These are phyloP conservation scores for Simplicillium sp. DNA, from an alignment of 2,329 filamentous ascomycete species.

Conservation along the genomic window DNA sequence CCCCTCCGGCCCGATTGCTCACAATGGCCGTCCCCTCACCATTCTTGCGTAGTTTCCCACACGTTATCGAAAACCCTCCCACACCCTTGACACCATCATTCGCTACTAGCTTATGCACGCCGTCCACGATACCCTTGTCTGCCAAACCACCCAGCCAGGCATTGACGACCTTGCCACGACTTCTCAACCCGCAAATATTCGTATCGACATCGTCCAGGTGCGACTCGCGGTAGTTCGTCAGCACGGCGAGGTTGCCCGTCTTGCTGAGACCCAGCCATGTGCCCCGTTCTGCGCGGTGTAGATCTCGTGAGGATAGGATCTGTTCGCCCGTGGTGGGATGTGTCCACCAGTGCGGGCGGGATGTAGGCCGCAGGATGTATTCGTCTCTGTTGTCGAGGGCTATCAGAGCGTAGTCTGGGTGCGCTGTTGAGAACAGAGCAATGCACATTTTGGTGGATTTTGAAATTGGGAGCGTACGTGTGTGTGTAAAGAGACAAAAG, in stretches of 20 bases:
- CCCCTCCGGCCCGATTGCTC: conserved; percentile 47
- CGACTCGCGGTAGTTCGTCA: conserved; percentile 58
- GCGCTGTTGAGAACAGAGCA: conserved; percentile 63
- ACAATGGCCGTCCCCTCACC: conserved; percentile 49
- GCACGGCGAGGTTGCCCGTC: conserved; percentile 49
- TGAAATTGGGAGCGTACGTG: not conserved
- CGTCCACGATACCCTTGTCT: conserved; percentile 36
- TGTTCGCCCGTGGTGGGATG: conserved; percentile 29
- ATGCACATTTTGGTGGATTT: conserved; percentile 61
- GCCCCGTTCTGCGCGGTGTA: conserved; percentile 51
- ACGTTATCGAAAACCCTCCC: conserved; percentile 59
- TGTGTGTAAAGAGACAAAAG: not conserved
- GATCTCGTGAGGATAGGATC: conserved; percentile 51
- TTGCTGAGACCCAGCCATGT: conserved; percentile 58
- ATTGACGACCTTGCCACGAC: conserved; percentile 55
- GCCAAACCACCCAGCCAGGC: conserved; percentile 46
- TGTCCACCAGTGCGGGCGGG: conserved; percentile 55
- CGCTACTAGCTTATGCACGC: conserved; percentile 42
- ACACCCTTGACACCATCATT: conserved; percentile 47
- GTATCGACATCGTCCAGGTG: conserved; percentile 37
- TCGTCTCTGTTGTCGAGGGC: conserved; percentile 73
- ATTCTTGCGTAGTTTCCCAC: conserved; percentile 44
- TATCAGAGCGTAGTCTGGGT: conserved; percentile 67
- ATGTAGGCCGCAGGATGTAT: conserved; percentile 55
- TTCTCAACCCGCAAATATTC: conserved; percentile 44